Evolutionary conservation across 768 basidiomycete species (phyloP).

Genomic region (Lentinula raphanica): DNA sequence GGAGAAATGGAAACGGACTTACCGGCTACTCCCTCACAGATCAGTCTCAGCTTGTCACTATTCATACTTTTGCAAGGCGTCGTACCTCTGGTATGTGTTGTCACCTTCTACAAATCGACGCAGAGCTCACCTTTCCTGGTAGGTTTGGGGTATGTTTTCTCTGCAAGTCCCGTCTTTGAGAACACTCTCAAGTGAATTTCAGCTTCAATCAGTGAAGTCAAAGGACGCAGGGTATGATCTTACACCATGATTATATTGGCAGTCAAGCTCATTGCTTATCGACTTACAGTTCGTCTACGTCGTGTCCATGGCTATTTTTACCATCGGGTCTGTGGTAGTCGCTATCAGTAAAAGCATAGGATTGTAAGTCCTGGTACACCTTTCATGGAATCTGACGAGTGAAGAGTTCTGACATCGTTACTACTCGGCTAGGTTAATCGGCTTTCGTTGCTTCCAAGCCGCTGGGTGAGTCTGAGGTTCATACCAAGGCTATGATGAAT

Average conservation of each 20-base stretch:
- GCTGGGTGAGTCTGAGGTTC: slow-evolving; percentile 41
- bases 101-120: slow-evolving; percentile 9
- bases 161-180: too few species aligned
- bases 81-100: slow-evolving; percentile 56
- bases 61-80: slow-evolving; percentile 71
- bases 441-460: slow-evolving; percentile 66
- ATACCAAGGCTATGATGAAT: not conserved
- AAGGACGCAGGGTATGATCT: slow-evolving; percentile 60
- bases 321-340: slow-evolving; percentile 50
- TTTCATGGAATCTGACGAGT: not conserved
- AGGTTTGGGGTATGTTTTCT: not conserved
- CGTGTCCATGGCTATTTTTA: slow-evolving; percentile 45
- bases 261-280: not conserved
- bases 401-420: not conserved
- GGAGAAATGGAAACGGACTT: slow-evolving; percentile 53
- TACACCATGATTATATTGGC: too few species aligned
- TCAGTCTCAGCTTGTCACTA: slow-evolving; percentile 64
- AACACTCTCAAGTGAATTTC: not conserved
- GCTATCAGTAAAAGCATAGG: slow-evolving; percentile 50
- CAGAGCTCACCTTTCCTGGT: slow-evolving; percentile 10
- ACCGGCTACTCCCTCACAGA: slow-evolving; percentile 52
- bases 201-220: slow-evolving; percentile 55
- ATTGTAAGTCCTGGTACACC: slow-evolving; percentile 26
- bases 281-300: slow-evolving; percentile 46
- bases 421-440: slow-evolving; percentile 53